Conservation (phyloP, 208 protist species). For the Leishmania major region DNA sequence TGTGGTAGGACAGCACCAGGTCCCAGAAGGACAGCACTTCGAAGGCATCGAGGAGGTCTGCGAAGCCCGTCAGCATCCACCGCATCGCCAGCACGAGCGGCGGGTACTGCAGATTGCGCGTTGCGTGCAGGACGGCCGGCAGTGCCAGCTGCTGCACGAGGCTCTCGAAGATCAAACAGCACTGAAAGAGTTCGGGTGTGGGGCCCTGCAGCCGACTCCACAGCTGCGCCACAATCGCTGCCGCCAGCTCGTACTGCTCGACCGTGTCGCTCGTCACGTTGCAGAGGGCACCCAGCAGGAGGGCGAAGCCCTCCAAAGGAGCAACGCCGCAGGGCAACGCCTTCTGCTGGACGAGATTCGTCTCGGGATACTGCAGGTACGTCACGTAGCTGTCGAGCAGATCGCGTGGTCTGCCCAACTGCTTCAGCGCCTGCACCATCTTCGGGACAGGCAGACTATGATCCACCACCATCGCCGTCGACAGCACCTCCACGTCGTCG, state of each 20-base stretch:
- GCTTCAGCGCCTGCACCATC: slow-evolving; percentile 51
- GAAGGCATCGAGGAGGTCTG: slow-evolving; percentile 63
- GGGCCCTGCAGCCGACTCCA: slow-evolving; percentile 85
- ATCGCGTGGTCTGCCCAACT: slow-evolving; percentile 50
- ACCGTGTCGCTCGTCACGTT: slow-evolving; percentile 85
- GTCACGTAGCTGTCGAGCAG: slow-evolving; percentile 69
- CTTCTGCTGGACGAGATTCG: slow-evolving; percentile 38
- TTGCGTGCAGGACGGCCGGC: slow-evolving; percentile 68
- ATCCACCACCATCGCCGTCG: slow-evolving; percentile 67
- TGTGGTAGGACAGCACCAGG: slow-evolving; percentile 76
- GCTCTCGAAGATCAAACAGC: slow-evolving; percentile 80
- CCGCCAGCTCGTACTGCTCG: slow-evolving; percentile 82
- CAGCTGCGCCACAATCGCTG: slow-evolving; percentile 74
- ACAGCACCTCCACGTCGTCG: slow-evolving; percentile 70
- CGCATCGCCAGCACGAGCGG: slow-evolving; percentile 71
- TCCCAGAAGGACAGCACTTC: slow-evolving; percentile 88
- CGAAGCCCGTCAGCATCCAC: slow-evolving; percentile 89
- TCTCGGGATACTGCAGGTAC: slow-evolving; percentile 34
- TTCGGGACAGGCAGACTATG: slow-evolving; percentile 58
- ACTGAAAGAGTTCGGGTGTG: slow-evolving; percentile 84
- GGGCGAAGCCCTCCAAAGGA: slow-evolving; percentile 48
- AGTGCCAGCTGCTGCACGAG: slow-evolving; percentile 64
- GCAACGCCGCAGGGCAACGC: slow-evolving; percentile 62
- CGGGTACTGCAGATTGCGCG: slow-evolving; percentile 51
- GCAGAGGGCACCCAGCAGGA: slow-evolving; percentile 75